Evolutionary conservation across 202 grass and related monocot genomes (phyloP), one percentile per base, ranked within the genome.

Genomic region (Hordeum pubiflorum): DNA sequence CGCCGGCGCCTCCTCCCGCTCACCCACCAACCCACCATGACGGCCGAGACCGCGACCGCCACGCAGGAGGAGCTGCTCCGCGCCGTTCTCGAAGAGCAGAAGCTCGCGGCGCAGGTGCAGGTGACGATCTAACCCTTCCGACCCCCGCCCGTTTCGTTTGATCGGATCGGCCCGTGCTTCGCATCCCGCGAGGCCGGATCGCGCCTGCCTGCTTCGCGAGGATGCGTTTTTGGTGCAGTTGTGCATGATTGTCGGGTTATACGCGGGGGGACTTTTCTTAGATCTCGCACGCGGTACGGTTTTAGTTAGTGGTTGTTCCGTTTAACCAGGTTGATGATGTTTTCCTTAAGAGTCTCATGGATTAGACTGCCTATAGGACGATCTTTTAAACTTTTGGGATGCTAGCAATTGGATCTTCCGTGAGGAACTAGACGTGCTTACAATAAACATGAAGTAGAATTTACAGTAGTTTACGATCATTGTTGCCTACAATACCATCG

Each of bases 91-190:
- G 75, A 78, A 21, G 75, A 78, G 34, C 75, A 78, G 26, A 78
- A 78, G 58, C 62, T 63, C 75, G 75, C 58, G 15, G 57, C 68
- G 22, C 22, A 43, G 75, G 75, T 77, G 22, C 22, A 43, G 75
- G 75, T 77, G 37, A 29, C 18, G 57, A 60, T 41, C 55, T 59
- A 18, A 2, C 57, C 56, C 21, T 18, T 18, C 20, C 0, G 12
- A 26, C 0, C 24, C 56, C 22, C 7, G 21, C 56, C 8, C 27
- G 12, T 34, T 22, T 60, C n/a, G 2, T 62, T 38, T 12, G 55
- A 3, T 76, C 34, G n/a, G 52, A 26, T 40, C 22, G 12, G 22
- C 37, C 11, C 37, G 5, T 24, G 22, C 39, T 46, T 26, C 11
- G 44, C 70, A 46, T 20, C 20, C 46, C 27, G 15, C 70, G 0